Base-by-base conservation (phyloP, 2,329 filamentous ascomycete species). In the Diplocarpon mali region DNA sequence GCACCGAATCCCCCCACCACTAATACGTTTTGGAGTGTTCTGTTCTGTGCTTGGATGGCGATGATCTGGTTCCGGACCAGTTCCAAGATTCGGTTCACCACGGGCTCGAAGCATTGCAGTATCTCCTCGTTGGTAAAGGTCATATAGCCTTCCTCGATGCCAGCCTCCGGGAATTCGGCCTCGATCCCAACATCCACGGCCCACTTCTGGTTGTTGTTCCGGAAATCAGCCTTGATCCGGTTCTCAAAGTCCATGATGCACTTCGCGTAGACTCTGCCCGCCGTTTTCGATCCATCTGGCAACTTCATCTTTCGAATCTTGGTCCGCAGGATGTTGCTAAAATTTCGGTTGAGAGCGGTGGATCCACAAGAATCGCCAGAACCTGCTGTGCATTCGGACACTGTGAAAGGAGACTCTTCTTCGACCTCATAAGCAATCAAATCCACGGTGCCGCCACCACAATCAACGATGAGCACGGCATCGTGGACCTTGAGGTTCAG, bases 241-340 rank as follows among this genome's bases (percentile, higher is more conserved):
- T 96, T 96, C 71, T 98, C 92, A 60, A 98, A 98, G 67, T 98
- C 92, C 90, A 96, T 96, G 67, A 98, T 96, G 65, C 90, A 96
- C 70, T 96, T 96, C 55, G 90, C 90, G 65, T 96, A 96, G 44
- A 98, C 92, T 66, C 90, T 88, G 35, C 90, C 90, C n/a, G 92
- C 90, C 2, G 88, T 96, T 69, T 90, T 93, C 56, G 90, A 95
- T 38, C 89, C 90, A 61, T 96, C 90, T 1, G 92, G 89, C 37
- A 98, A 73, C 69, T 96, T 96, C 92, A 96, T 96, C 73, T 96
- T 96, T 56, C 90, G 78, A 59, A 98, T 96, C 73, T 96, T 96
- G 50, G 90, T 93, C 43, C 92, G 83, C 40, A 96, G 72, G 55
- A 98, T 95, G 67, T 96, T 96, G 69, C 87, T 95, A 63, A 96